These are phyloP conservation scores for Croton laevigatus DNA, from an alignment of 441 rosid genomes.

Conservation along the genomic window DNA sequence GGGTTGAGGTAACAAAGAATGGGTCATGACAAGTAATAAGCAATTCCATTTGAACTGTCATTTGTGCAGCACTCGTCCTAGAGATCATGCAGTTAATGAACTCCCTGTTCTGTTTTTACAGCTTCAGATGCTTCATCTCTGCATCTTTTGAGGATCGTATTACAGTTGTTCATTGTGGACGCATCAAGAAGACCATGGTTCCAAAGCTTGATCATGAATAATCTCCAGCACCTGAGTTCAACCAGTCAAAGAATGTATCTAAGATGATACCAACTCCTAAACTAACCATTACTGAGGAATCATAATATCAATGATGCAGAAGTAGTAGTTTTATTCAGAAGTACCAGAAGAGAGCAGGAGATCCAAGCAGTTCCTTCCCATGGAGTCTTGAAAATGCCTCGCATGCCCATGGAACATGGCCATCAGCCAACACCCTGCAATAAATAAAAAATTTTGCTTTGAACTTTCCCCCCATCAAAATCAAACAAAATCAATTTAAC, in stretches of 20 bases:
- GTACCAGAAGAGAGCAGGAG: slow-evolving; percentile 73
- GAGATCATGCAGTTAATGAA: not conserved
- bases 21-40: slow-evolving; percentile 18
- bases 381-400: slow-evolving; percentile 85
- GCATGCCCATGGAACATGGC: slow-evolving; percentile 95
- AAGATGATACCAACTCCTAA: not conserved
- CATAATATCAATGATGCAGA: not conserved
- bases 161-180: slow-evolving; percentile 61
- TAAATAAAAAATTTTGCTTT: not conserved
- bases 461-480: not conserved
- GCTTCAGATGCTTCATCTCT: slow-evolving; percentile 29
- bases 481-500: not conserved
- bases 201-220: slow-evolving; percentile 73
- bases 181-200: slow-evolving; percentile 73
- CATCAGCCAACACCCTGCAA: slow-evolving; percentile 86
- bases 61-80: not conserved
- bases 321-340: not conserved
- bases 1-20: slow-evolving; percentile 11
- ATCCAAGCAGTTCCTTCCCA: slow-evolving; percentile 54
- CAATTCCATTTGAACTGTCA: slow-evolving; percentile 4
- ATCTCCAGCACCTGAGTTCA: slow-evolving; percentile 61
- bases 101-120: slow-evolving; percentile 26
- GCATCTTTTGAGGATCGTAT: slow-evolving; percentile 40
- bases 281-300: no score
- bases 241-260: not conserved